These are phyloP conservation scores for Kregervanrija fluxuum DNA, from an alignment of 805 yeast species.

Conservation along the genomic window DNA sequence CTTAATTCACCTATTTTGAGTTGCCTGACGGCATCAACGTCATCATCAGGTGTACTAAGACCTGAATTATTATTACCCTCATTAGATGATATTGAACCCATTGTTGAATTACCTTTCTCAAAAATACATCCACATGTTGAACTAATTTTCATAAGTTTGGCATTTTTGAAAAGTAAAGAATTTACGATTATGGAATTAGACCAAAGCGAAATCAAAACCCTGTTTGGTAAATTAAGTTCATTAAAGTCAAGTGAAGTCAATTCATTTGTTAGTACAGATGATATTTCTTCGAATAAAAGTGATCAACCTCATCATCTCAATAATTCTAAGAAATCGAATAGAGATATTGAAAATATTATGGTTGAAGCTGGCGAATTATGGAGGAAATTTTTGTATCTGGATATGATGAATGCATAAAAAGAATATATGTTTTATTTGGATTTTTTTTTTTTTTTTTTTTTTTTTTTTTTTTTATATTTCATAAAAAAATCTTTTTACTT, in stretches of 20 bases:
- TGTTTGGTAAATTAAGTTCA: slow-evolving; percentile 52
- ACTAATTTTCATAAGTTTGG: slow-evolving; percentile 65
- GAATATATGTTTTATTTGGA: not conserved
- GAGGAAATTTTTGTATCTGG: slow-evolving; percentile 74
- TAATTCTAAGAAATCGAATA: slow-evolving; percentile 19
- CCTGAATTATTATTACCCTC: slow-evolving; percentile 1
- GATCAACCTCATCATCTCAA: slow-evolving; percentile 3
- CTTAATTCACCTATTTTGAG: slow-evolving; percentile 7
- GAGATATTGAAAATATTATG: slow-evolving; percentile 66
- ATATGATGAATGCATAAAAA: slow-evolving; percentile 37
- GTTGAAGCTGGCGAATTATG: slow-evolving; percentile 80
- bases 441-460: not conserved
- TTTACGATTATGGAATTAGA: slow-evolving; percentile 78
- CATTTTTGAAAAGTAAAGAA: slow-evolving; percentile 75
- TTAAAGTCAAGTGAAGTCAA: slow-evolving; percentile 26
- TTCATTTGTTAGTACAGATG: slow-evolving; percentile 18
- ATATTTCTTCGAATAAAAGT: slow-evolving; percentile 1
- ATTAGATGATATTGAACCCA: slow-evolving; percentile 20
- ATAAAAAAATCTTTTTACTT: not conserved
- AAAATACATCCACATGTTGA: slow-evolving; percentile 69
- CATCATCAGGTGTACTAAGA: not conserved
- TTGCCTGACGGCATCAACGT: not conserved
- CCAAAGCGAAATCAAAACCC: slow-evolving; percentile 81
- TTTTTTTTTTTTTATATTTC: not conserved
- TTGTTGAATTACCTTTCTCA: slow-evolving; percentile 41